Evolutionary conservation across 2,329 filamentous ascomycete species (phyloP).

Genomic region (Coniella lustricola): DNA sequence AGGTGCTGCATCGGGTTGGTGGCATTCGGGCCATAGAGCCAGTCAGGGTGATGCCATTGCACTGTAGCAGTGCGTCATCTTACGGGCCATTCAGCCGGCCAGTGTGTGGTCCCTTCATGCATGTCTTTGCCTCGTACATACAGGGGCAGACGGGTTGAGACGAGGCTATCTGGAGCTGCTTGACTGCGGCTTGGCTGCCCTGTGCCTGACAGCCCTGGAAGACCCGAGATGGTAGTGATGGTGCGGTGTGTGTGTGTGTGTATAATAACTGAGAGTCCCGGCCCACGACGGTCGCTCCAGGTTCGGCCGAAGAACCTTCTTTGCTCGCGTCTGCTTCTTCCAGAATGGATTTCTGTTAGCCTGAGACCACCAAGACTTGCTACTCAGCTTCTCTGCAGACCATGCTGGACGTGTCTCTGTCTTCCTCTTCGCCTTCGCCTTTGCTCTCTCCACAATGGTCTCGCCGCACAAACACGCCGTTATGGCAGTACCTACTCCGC

Average conservation of each 20-base stretch:
- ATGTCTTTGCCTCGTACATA: not conserved
- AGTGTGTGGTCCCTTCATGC: not conserved
- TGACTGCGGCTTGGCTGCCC: not conserved
- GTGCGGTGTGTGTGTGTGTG: no score
- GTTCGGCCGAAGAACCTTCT: no score
- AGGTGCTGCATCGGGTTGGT: constrained; percentile 9
- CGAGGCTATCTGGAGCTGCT: not conserved
- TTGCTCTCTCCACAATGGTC: not conserved
- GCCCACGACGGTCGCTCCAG: no score
- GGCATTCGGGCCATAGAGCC: constrained; percentile 1
- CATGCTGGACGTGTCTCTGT: not conserved
- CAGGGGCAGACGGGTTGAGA: not conserved
- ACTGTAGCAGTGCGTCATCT: constrained; percentile 4
- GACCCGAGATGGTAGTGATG: no score
- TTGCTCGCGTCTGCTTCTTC: no score
- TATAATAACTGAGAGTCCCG: no score
- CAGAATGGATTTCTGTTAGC: no score
- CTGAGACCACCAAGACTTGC: not conserved
- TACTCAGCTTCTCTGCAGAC: not conserved
- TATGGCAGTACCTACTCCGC: constrained; percentile 6
- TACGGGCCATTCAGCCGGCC: not conserved
- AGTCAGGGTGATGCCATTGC: constrained; percentile 5
- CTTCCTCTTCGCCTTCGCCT: not conserved
- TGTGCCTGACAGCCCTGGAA: not conserved
- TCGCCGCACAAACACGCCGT: not conserved